Base-by-base conservation (phyloP, 192 early-diverging fungal genomes). In the Gryganskiella cystojenkinii region DNA sequence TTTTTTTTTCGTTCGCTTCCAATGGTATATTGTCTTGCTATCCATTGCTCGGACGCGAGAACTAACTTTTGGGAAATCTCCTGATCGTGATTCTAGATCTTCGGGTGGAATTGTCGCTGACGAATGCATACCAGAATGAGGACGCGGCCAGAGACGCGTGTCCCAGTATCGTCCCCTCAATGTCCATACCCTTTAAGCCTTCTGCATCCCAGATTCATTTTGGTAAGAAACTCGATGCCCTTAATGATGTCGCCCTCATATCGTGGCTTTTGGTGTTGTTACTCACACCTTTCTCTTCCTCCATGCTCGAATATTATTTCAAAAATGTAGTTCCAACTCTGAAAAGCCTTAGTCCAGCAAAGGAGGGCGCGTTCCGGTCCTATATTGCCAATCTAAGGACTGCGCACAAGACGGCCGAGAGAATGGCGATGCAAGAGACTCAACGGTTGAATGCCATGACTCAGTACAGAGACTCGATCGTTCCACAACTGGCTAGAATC, bases 121-220 rank as follows among this genome's bases (percentile, higher is more conserved):
- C 65, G 15, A 76, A 68, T 50, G 73, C 73, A 0, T 76, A 68
- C 31, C 55, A 57, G 2, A 76, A 76, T 40, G 64, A 62, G 13
- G 53, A 67, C 27, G 34, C 51, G 0, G 73, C 73, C 24, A 61
- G 73, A 20, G 63, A 76, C n/a, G 73, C 73, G 31, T 67, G 64
- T 51, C 73, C 73, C 10, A 58, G 17, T 43, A 55, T 76, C 15
- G 11, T 68, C 3, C 66, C 54, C 8, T 5, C 44, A 11, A 43
- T 64, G 46, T 34, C 73, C 6, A 43, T 46, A 3, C 73, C 73
- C 30, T 24, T 76, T 7, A 76, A 58, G 34, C 54, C 59, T 13
- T 76, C 73, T 4, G 4, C 65, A 1, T 58, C 45, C 5, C 73
- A 68, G 24, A 20, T 8, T 0, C 67, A 64, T 47, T 76, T 76